Evolutionary conservation across 305 asterid species (phyloP).

Genomic region (Plantago rigida): DNA sequence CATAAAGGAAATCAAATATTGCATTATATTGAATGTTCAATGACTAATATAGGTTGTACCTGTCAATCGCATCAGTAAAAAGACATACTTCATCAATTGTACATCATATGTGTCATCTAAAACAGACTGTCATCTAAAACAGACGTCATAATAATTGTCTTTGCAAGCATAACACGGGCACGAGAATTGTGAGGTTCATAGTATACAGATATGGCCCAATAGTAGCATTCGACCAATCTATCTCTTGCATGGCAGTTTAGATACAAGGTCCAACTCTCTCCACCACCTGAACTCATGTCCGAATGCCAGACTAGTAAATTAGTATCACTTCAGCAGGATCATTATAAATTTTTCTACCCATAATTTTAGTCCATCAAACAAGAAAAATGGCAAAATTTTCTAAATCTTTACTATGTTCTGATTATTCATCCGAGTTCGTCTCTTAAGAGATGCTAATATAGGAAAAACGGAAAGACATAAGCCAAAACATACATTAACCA

Average conservation of each 20-base stretch:
- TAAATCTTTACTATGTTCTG: too few species aligned
- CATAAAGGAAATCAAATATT: too few species aligned
- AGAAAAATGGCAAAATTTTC: too few species aligned
- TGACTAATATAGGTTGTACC: neutral
- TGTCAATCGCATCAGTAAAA: neutral
- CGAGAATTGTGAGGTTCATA: neutral
- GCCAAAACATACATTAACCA: too few species aligned
- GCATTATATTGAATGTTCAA: too few species aligned
- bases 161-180: neutral
- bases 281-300: slow-evolving; percentile 27
- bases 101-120: slow-evolving; percentile 2
- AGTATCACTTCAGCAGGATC: too few species aligned
- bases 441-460: too few species aligned
- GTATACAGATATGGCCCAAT: neutral
- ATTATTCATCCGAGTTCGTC: too few species aligned
- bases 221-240: neutral
- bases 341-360: too few species aligned
- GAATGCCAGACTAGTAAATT: too few species aligned
- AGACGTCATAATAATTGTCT: neutral
- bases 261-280: slow-evolving; percentile 23
- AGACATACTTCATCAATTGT: neutral
- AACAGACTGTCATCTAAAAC: neutral
- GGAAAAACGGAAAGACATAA: too few species aligned
- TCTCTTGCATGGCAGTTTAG: neutral
- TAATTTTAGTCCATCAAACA: too few species aligned